Conservation (phyloP, 2,329 filamentous ascomycete species). For the Calonectria hongkongensis region DNA sequence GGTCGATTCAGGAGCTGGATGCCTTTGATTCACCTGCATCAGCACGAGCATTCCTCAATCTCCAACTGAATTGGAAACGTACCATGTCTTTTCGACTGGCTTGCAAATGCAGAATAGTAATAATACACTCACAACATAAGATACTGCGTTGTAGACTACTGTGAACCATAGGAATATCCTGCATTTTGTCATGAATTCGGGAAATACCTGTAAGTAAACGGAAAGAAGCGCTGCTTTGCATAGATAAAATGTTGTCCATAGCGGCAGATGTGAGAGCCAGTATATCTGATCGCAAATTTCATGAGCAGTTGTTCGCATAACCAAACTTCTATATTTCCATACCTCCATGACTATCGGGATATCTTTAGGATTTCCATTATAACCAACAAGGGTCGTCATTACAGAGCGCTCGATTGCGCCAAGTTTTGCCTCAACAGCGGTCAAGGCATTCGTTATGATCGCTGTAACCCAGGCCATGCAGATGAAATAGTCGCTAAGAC, state of each 20-base stretch:
- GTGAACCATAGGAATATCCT: constrained; percentile 5
- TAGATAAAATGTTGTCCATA: constrained; percentile 17
- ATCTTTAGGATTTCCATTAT: neutral
- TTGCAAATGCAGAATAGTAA: constrained; percentile 11
- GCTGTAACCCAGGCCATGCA: neutral
- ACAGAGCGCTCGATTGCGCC: neutral
- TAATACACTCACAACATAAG: neutral
- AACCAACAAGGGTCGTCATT: constrained; percentile 6
- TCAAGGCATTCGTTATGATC: neutral
- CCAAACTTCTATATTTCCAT: neutral
- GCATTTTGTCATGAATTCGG: constrained; percentile 16
- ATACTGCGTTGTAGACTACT: neutral
- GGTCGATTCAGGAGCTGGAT: neutral
- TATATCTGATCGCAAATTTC: neutral
- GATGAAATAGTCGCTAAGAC: neutral
- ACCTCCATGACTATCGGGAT: constrained; percentile 1
- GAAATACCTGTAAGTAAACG: constrained; percentile 4
- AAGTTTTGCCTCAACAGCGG: neutral
- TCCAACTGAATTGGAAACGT: neutral
- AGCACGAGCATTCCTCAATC: neutral
- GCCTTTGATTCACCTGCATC: neutral
- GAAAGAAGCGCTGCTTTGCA: constrained; percentile 19
- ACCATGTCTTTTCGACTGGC: neutral
- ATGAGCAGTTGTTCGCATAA: neutral
- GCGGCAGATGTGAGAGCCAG: neutral